These are phyloP conservation scores for Backusella circina DNA, from an alignment of 192 early-diverging fungal species.

Conservation along the genomic window DNA sequence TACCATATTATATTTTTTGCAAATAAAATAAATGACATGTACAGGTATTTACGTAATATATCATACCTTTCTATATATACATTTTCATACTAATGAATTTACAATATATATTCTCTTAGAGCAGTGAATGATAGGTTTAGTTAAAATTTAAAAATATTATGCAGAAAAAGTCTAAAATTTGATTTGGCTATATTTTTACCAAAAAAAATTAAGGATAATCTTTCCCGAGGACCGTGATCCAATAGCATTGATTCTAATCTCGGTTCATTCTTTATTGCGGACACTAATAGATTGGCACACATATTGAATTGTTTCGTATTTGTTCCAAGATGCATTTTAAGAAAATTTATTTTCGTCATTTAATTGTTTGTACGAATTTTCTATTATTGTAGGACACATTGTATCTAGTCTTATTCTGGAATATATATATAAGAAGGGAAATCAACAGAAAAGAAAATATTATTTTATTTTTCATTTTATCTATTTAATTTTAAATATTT, in stretches of 20 bases:
- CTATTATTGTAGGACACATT: neutral
- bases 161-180: neutral
- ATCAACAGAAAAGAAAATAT: neutral
- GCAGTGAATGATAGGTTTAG: neutral
- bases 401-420: neutral
- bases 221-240: neutral
- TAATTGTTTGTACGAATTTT: neutral
- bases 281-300: neutral
- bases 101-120: no score
- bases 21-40: neutral
- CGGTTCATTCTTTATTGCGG: neutral
- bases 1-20: neutral
- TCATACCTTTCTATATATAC: neutral
- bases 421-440: neutral
- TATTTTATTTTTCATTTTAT: neutral
- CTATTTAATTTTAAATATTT: neutral
- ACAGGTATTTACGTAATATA: neutral
- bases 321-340: neutral
- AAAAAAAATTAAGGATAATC: neutral
- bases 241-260: neutral
- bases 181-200: neutral
- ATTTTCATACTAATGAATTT: neutral
- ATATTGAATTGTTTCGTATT: neutral
- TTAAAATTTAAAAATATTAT: neutral
- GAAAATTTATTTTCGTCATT: neutral